These are phyloP conservation scores for Artemisia annua DNA, from an alignment of 129 eudicot species.

Conservation along the genomic window DNA sequence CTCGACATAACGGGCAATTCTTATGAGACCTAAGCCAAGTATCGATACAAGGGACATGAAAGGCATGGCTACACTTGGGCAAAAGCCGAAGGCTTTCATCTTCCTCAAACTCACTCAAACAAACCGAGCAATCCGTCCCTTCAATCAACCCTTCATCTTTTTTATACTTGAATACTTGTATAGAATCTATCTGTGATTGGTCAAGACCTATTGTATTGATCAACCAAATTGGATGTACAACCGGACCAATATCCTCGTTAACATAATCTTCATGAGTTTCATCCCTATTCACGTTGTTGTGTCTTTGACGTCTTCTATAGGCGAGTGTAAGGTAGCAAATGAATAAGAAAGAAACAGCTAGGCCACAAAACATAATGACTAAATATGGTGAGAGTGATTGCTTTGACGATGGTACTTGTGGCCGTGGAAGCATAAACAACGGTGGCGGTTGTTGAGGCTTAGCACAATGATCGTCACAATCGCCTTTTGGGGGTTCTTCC, in stretches of 20 bases:
- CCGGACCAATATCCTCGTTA: conserved; percentile 42
- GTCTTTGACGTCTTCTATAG: conserved; percentile 22
- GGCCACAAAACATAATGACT: conserved; percentile 43
- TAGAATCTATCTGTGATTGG: conserved; percentile 58
- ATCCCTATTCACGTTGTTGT: conserved; percentile 3
- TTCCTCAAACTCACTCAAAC: conserved; percentile 68
- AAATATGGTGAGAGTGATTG: conserved; percentile 34
- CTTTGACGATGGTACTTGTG: background rate
- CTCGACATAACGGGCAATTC: conserved; percentile 76
- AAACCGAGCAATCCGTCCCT: conserved; percentile 61
- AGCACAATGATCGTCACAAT: background rate
- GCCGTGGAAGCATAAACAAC: background rate
- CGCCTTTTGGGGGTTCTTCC: background rate
- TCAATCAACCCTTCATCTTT: conserved; percentile 41
- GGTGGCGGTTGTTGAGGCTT: background rate
- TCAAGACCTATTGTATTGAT: conserved; percentile 59
- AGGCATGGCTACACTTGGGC: conserved; percentile 74
- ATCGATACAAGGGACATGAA: conserved; percentile 75
- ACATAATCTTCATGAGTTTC: conserved; percentile 31
- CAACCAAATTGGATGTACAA: conserved; percentile 60
- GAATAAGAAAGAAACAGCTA: conserved; percentile 33
- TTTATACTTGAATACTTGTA: conserved; percentile 51
- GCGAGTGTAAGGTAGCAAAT: conserved; percentile 37
- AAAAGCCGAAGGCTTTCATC: conserved; percentile 68
- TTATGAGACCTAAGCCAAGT: conserved; percentile 71